Evolutionary conservation across 2,329 filamentous ascomycete species (phyloP), one percentile per base, ranked within the genome.

Genomic region (Venturia asperata): DNA sequence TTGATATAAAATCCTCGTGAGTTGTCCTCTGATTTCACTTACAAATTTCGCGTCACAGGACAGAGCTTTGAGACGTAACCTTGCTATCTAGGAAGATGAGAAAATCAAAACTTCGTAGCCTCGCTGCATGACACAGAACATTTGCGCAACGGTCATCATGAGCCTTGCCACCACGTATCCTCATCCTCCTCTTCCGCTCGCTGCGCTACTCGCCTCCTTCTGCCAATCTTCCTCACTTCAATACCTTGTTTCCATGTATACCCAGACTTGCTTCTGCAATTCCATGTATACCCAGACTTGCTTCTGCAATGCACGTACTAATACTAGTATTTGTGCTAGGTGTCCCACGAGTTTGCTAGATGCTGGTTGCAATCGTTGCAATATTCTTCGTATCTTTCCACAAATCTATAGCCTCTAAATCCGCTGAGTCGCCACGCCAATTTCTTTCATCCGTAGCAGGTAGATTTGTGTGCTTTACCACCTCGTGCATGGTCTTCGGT

Each of bases 331-430:
- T 39, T 52, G 19, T n/a, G 6, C 61, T n/a, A 49, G 17, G 39
- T 47, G 3, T 49, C 34, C 17, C 39, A 34, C 3, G 30, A 9
- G 52, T 63, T n/a, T 10, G 17, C 13, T 24, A 63, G 10, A 11
- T 49, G 24, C 24, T 52, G 24, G 7, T 63, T 52, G 30, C 61
- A 63, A 52, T 52, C 43, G 2, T 27, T 24, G 34, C 61, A 63
- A 52, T 47, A 63, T 19, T 37, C 9, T 17, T 43, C 61, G n/a
- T 24, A 2, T 39, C 43, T 42, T 10, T 63, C 34, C 61, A 63
- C 61, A 52, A 63, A 63, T 11, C 61, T 30, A n/a, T 24, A 63
- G 21, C 61, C 43, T 47, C 61, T 43, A 17, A 63, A 63, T n/a
- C 61, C 61, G 7, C 39, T 47, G 19, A 63, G 45, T 10, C 15